Evolutionary conservation across 2,329 filamentous ascomycete genomes (phyloP), one percentile per base, ranked within the genome.

Genomic region (Macrophomina phaseolina): DNA sequence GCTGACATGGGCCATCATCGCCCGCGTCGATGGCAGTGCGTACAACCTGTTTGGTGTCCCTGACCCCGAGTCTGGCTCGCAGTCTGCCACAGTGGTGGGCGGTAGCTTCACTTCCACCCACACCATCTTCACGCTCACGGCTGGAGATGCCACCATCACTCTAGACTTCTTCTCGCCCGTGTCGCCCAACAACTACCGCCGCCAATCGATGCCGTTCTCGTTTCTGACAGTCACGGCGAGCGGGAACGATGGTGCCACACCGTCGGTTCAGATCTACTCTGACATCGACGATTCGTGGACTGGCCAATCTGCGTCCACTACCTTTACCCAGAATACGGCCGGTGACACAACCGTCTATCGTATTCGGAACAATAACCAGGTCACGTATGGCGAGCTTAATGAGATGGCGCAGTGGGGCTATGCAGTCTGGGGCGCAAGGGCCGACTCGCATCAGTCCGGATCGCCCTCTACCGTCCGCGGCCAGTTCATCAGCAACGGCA

Each of bases 161-260:
- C 68, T 83, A 38, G 81, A 82, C 67, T 82, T 82, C 68, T 79
- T 82, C 67, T 82, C 81, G 14, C 81, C 80, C 0, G 77, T 82
- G 4, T 80, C 79, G 3, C 79, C 80, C 2, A 75, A 75, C 1
- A 76, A 82, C 68, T 79, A 80, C 66, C 62, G 79, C 4, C 76
- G 81, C 16, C 81, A 83, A 65, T 82, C 79, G 8, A 74, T 82
- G 58, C 81, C 81, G 40, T 82, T 81, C 69, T 75, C 77, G 66
- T 82, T 81, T 66, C 70, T 83, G 62, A 82, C 79, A 0, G 78
- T 82, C 16, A 73, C 75, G 23, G 73, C 76, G 1, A 64, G 60
- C 5, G 71, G 67, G 1, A 69, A 68, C 5, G 68, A 69, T 18
- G 71, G 68, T 16, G 71, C 60, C 4, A 68, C 67, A 4, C 65